Evolutionary conservation across 1,139 yeast species (phyloP), one percentile per base, ranked within the genome.

Genomic region (Barnettozyma hawaiiensis): DNA sequence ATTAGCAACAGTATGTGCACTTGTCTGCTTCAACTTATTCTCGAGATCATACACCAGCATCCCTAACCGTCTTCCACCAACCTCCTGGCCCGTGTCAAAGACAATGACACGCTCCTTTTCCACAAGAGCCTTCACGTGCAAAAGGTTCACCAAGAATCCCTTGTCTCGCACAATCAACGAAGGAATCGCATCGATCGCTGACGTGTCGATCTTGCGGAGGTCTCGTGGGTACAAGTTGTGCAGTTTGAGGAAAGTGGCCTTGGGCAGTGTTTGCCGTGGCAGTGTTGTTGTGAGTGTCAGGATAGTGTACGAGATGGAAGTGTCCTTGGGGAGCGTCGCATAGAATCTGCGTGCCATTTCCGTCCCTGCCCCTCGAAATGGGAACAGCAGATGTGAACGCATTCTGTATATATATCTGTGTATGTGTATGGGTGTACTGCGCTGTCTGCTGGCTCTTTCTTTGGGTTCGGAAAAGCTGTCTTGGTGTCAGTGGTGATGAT

Each of bases 101-200:
- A 92, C 75, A 62, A 86, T 78, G 10, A 92, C 94, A 50, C 76
- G 69, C 57, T 90, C 94, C 23, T 81, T 77, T 56, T 85, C 85
- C 28, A 92, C 78, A 41, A 92, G 71, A 1, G 97, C 96, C 51
- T 89, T 82, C 32, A 92, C 85, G 60, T 92, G 95, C 39, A 90
- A 66, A 45, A 92, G 66, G 57, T 86, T 89, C 37, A 92, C 78
- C 39, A 92, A 65, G 23, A 90, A 85, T 31, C 95, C 83, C 54
- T 79, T 76, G 26, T 82, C 76, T 41, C 97, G 76, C 14, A 89
- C 82, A 58, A 86, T 72, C 33, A 92, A 81, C 26, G 92, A 78
- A 0, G 98, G 98, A 9, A 87, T 92, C 28, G 92, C 85, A 61
- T 89, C 96, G 48, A 85, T 81, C 22, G 85, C 75, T 0, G 95